These are phyloP conservation scores for Linum trigynum DNA, from an alignment of 345 rosid species.

Conservation along the genomic window DNA sequence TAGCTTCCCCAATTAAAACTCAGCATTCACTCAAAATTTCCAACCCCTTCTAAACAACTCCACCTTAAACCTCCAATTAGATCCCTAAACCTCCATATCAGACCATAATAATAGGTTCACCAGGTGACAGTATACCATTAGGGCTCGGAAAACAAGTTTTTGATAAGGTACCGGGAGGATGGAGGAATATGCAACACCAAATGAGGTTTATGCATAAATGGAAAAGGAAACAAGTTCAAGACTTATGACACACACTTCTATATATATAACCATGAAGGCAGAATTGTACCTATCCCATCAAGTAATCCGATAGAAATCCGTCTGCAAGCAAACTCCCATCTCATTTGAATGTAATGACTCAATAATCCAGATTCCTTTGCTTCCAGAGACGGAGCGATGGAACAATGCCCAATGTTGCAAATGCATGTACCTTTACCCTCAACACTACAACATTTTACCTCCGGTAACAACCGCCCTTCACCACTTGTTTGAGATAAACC, in stretches of 20 bases:
- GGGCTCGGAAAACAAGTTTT: too few species aligned
- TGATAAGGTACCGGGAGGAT: too few species aligned
- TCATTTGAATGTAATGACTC: constrained; percentile 33
- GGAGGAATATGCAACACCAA: too few species aligned
- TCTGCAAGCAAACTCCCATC: constrained; percentile 66
- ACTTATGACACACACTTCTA: neutral
- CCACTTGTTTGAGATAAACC: constrained; percentile 13
- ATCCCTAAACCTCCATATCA: neutral
- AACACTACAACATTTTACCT: constrained; percentile 18
- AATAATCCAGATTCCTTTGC: constrained; percentile 43
- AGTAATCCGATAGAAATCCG: constrained; percentile 46
- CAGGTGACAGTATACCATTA: neutral
- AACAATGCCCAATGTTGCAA: constrained; percentile 49
- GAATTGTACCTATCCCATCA: constrained; percentile 48
- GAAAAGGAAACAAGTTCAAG: neutral
- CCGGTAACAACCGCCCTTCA: constrained; percentile 24
- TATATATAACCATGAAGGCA: neutral
- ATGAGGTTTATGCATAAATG: neutral
- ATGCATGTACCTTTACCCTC: constrained; percentile 34
- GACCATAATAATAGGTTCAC: neutral
- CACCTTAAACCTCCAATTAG: neutral
- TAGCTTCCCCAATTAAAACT: neutral
- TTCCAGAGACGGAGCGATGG: constrained; percentile 42
- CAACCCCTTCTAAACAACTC: neutral
- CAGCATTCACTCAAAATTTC: neutral